Evolutionary conservation across 345 rosid genomes (phyloP), one percentile per base, ranked within the genome.

Genomic region (Noccaea caerulescens): DNA sequence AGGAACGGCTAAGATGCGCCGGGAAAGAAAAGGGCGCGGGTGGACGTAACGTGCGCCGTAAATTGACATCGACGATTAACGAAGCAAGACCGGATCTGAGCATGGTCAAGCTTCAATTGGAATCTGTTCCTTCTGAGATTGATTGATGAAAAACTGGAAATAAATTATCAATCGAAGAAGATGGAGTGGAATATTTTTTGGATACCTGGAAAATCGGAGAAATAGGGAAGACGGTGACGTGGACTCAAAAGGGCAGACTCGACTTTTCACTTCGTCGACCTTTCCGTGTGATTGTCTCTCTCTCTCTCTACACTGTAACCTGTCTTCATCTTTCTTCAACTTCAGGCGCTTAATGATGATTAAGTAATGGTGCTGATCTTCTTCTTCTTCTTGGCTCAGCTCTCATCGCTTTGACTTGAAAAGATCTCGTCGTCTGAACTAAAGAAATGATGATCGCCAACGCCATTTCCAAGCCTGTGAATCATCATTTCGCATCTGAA

Each of bases 401-500:
- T 73, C 18, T 49, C 56, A 43, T 53, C 55, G 46, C 71, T 30
- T 63, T 3, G 9, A 69, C 7, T 47, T 3, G 55, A n/a, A 10
- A 33, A 66, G 75, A 78, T 84, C 84, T 61, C 74, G 71, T 55
- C 59, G 11, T 50, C 41, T 36, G 7, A 45, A 45, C 32, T 65
- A 27, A 9, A 66, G 20, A 7, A 61, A 80, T 80, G 84, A 84
- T 78, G 88, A 57, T 82, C 73, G 72, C 73, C 72, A 72, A 82
- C 66, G 71, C 76, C 59, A 54, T 72, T 57, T 64, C 66, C 13
- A 78, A 79, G 49, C 41, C 82, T 68, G 62, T 69, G 12, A 83
- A 66, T 23, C 59, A 82, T 42, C 79, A 82, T 71, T 38, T 79
- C 81, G 69, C 85, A 39, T 86, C 87, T 70, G 98, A 92, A 45